Conservation (phyloP, 1,139 yeast genomes). For the Kodamaea ohmeri region DNA sequence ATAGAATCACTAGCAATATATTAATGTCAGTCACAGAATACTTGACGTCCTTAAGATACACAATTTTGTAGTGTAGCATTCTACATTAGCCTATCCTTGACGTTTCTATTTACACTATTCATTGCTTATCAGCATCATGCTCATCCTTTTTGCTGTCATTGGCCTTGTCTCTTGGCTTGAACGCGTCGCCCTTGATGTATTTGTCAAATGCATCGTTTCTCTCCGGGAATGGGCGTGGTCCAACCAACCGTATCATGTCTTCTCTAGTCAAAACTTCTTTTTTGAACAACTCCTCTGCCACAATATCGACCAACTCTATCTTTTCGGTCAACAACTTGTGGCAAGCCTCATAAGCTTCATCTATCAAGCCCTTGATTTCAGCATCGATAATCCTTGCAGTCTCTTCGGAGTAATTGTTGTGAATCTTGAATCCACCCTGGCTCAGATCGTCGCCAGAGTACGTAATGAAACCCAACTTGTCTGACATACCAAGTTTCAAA, state of each 20-base stretch:
- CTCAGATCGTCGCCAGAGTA: slow-evolving; percentile 47
- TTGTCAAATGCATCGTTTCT: slow-evolving; percentile 79
- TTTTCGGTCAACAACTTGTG: slow-evolving; percentile 54
- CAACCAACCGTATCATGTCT: slow-evolving; percentile 71
- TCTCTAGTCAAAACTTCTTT: slow-evolving; percentile 79
- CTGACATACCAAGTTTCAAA: slow-evolving; percentile 72
- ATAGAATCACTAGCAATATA: too few relatives aligned
- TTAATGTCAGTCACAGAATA: neutral
- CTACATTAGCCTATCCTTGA: neutral
- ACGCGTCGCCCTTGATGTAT: slow-evolving; percentile 53
- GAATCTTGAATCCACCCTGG: slow-evolving; percentile 48
- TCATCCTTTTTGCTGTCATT: slow-evolving; percentile 15
- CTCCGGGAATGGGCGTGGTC: slow-evolving; percentile 76
- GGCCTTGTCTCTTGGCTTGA: slow-evolving; percentile 13
- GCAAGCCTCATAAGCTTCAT: slow-evolving; percentile 53
- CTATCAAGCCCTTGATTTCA: slow-evolving; percentile 63
- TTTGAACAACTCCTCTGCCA: slow-evolving; percentile 63
- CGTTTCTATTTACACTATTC: neutral
- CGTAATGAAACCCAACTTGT: slow-evolving; percentile 59
- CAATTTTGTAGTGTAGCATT: neutral
- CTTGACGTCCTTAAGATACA: too few relatives aligned
- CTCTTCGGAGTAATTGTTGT: slow-evolving; percentile 66
- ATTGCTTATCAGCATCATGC: neutral
- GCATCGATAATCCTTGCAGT: slow-evolving; percentile 65
- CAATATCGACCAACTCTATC: slow-evolving; percentile 59